phyloP scores from a whole-genome alignment of 805 yeast genomes.

The Blastobotrys peoriensis region DNA sequence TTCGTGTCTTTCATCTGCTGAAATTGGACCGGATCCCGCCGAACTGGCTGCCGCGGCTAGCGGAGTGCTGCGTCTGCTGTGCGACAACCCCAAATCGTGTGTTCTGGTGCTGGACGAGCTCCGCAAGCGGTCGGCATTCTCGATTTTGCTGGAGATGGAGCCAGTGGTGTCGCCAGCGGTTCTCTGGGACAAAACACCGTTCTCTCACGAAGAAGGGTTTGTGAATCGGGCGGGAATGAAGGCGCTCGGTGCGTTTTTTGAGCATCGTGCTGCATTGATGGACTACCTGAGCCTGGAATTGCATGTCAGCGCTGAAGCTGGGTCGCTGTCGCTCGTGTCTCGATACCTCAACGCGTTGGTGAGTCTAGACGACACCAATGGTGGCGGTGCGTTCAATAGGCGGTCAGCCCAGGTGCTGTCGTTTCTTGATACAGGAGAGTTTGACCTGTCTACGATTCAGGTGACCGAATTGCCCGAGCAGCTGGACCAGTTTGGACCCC shows the following conservation, averaged over 20 bases:
- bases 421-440: conserved; percentile 65
- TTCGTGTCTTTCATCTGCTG: conserved; percentile 33
- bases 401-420: conserved; percentile 57
- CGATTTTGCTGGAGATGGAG: conserved; percentile 44
- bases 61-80: conserved; percentile 57
- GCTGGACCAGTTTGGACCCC: conserved; percentile 7
- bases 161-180: conserved; percentile 51
- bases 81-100: conserved; percentile 53
- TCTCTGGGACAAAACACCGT: conserved; percentile 47
- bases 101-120: conserved; percentile 45
- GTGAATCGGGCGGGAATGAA: conserved; percentile 30
- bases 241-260: conserved; percentile 55
- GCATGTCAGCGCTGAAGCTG: conserved; percentile 45
- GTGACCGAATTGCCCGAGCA: conserved; percentile 1
- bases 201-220: conserved; percentile 33
- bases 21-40: conserved; percentile 36
- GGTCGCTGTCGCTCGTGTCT: conserved; percentile 46
- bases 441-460: conserved; percentile 25
- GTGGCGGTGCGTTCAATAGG: conserved; percentile 4
- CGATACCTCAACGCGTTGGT: conserved; percentile 50
- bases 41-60: conserved; percentile 52
- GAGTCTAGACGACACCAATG: conserved; percentile 33
- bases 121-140: conserved; percentile 46
- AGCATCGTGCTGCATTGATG: conserved; percentile 53
- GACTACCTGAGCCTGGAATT: conserved; percentile 68